Evolutionary conservation across 1,284 basidiomycete genomes (phyloP).

Genomic region (Trametes pubescens): DNA sequence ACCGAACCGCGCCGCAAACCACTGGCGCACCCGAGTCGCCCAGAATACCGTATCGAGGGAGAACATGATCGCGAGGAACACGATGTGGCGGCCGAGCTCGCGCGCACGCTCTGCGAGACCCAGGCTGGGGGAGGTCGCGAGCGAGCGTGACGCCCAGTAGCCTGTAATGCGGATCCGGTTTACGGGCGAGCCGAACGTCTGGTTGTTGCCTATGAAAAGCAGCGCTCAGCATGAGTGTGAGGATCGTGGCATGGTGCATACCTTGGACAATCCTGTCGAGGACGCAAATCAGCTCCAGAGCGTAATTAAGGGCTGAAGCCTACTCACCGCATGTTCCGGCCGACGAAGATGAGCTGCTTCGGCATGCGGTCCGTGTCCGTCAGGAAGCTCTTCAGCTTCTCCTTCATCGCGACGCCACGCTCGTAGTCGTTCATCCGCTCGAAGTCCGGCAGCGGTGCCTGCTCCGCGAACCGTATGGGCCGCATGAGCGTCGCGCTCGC

Average conservation of each 20-base stretch:
- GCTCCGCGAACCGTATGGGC: constrained; percentile 54
- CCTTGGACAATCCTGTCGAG: constrained; percentile 68
- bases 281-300: background rate
- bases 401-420: constrained; percentile 69
- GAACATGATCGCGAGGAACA: constrained; percentile 64
- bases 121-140: constrained; percentile 51
- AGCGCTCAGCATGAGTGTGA: background rate
- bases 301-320: background rate
- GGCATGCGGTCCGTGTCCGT: constrained; percentile 73
- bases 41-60: constrained; percentile 67
- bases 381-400: constrained; percentile 66
- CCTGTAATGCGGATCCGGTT: constrained; percentile 89
- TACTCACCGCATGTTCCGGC: constrained; percentile 81
- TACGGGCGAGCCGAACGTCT: constrained; percentile 82
- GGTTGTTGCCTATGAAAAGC: constrained; percentile 66
- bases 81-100: constrained; percentile 59
- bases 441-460: constrained; percentile 43
- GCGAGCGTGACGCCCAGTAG: constrained; percentile 69
- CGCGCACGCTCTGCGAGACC: constrained; percentile 49
- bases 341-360: constrained; percentile 85
- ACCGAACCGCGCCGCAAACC: constrained; percentile 52
- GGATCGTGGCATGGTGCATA: constrained; percentile 32
- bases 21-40: constrained; percentile 57
- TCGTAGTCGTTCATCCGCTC: constrained; percentile 62
- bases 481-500: constrained; percentile 76